These are phyloP conservation scores for Neurospora sp. DNA, from an alignment of 2,329 filamentous ascomycete genomes.

Conservation along the genomic window DNA sequence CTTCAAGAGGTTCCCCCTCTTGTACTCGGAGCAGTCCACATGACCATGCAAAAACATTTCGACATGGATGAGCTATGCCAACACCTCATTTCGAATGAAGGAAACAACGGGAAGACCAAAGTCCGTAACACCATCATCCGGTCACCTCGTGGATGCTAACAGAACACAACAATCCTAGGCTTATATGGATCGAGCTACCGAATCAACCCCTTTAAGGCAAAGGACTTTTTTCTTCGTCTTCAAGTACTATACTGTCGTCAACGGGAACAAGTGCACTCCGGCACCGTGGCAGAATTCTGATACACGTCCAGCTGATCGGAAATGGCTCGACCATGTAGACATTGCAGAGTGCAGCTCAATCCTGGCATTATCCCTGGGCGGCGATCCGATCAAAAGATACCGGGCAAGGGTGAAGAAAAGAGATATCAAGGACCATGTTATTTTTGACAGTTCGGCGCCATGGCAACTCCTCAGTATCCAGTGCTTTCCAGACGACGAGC, in stretches of 20 bases:
- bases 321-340: slow-evolving; percentile 41
- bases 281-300: slow-evolving; percentile 52
- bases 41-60: slow-evolving; percentile 46
- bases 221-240: slow-evolving; percentile 53
- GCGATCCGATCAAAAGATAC: slow-evolving; percentile 38
- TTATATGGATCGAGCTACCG: slow-evolving; percentile 40
- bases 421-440: slow-evolving; percentile 34
- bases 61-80: slow-evolving; percentile 52
- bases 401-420: slow-evolving; percentile 36
- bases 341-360: slow-evolving; percentile 50
- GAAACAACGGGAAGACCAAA: slow-evolving; percentile 32
- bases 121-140: neutral
- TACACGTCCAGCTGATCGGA: slow-evolving; percentile 28
- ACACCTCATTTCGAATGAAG: slow-evolving; percentile 36
- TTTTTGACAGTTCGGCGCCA: slow-evolving; percentile 48
- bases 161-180: slow-evolving; percentile 19
- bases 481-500: slow-evolving; percentile 49
- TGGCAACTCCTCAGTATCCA: slow-evolving; percentile 52
- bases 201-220: slow-evolving; percentile 34
- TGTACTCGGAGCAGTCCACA: slow-evolving; percentile 47
- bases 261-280: slow-evolving; percentile 38
- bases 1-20: slow-evolving; percentile 51
- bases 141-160: neutral
- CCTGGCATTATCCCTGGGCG: slow-evolving; percentile 46
- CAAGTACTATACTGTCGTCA: slow-evolving; percentile 54